Percentiles rank a stretch among this genome's conserved stretches.
Conservation (phyloP, 345 rosid species). For the Syzygium oleosum region DNA sequence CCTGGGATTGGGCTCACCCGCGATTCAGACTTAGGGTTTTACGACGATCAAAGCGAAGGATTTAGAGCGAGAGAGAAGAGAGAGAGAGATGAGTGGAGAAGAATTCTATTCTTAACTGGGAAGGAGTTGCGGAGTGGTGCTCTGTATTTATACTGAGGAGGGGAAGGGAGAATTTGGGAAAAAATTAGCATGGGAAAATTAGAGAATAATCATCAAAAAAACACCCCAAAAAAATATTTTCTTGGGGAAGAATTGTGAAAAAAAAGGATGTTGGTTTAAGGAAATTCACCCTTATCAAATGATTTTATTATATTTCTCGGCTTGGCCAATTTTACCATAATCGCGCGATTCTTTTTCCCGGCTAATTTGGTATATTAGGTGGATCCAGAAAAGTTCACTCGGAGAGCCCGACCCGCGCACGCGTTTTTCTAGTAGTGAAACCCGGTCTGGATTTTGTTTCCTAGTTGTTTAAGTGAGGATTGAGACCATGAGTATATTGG, state of each 20-base stretch:
- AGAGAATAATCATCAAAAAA: neutral
- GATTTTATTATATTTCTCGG: neutral
- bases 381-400: neutral
- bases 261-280: neutral
- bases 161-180: neutral
- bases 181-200: neutral
- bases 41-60: conserved; percentile 4
- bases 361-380: neutral
- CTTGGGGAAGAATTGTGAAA: neutral
- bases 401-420: rapidly evolving
- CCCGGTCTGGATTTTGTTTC: neutral
- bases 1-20: neutral
- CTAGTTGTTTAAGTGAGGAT: neutral
- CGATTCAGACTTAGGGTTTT: conserved; percentile 14
- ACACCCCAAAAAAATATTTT: too few relatives aligned
- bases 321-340: neutral
- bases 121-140: neutral
- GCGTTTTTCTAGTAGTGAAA: neutral
- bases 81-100: neutral
- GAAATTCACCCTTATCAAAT: neutral
- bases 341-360: neutral
- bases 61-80: neutral
- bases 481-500: neutral
- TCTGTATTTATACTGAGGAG: neutral
- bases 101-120: conserved; percentile 7